Evolutionary conservation across 257 asterid species (phyloP).

Genomic region (Primulina huaijiensis): DNA sequence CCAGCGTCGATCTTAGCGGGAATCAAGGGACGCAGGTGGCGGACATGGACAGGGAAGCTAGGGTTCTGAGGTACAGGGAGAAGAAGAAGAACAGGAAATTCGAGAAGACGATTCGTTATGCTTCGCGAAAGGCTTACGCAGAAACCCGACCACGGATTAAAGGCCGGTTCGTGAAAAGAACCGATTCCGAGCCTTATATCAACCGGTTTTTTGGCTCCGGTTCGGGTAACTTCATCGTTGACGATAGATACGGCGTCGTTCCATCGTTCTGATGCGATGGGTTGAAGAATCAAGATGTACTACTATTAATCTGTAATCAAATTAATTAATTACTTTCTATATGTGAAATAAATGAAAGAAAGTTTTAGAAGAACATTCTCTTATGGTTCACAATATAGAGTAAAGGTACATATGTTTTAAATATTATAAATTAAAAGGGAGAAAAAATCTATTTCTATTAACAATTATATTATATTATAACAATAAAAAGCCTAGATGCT

Average conservation of each 20-base stretch:
- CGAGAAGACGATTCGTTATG: slow-evolving; percentile 81
- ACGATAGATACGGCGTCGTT: slow-evolving; percentile 47
- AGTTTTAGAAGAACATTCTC: not conserved
- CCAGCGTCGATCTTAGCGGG: slow-evolving; percentile 31
- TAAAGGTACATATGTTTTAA: too few species aligned
- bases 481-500: too few species aligned
- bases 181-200: slow-evolving; percentile 42
- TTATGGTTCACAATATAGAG: too few species aligned
- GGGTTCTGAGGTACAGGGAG: slow-evolving; percentile 81
- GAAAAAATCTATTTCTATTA: too few species aligned
- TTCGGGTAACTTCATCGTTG: slow-evolving; percentile 38
- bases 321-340: too few species aligned
- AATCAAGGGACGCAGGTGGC: slow-evolving; percentile 38
- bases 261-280: slow-evolving; percentile 45
- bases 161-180: slow-evolving; percentile 79
- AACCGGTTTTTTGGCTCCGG: slow-evolving; percentile 38
- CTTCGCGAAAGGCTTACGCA: slow-evolving; percentile 84
- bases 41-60: slow-evolving; percentile 66
- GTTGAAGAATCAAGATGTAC: slow-evolving; percentile 4
- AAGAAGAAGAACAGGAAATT: slow-evolving; percentile 76
- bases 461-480: too few species aligned
- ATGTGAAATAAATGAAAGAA: slow-evolving; percentile 15
- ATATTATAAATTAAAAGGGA: too few species aligned
- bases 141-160: slow-evolving; percentile 85
- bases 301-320: slow-evolving; percentile 22